Evolutionary conservation across 2,329 filamentous ascomycete species (phyloP), one percentile per base, ranked within the genome.

Genomic region (Exophiala calicioides): DNA sequence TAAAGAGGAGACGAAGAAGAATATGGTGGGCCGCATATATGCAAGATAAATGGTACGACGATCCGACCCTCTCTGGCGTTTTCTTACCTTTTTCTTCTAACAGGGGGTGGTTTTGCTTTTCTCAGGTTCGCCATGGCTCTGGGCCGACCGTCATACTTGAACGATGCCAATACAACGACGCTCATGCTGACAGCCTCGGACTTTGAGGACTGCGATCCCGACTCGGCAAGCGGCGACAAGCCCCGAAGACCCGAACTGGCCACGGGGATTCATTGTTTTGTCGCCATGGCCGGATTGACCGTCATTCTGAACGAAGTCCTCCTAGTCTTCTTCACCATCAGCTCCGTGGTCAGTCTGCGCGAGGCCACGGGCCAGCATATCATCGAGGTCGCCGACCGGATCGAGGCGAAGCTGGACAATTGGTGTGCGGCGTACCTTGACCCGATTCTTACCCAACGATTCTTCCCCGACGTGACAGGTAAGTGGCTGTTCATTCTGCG

Each of bases 401-500:
- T 50, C 21, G 47, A 50, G 20, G 33, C 35, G 26, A 37, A 41
- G 16, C 23, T 50, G 27, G 41, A 29, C 8, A 41, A 18, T 13
- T 50, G 47, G 47, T 34, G 47, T 19, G 33, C 47, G 5, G 32
- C 15, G 4, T 45, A 44, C 23, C 41, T 50, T 27, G 47, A 50
- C 19, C 47, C 23, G 12, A 45, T 50, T 16, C 35, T 50, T 5
- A 39, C 20, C 6, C 47, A 50, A 10, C 33, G 47, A 15, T 44
- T 44, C 23, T 50, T 50, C 18, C 47, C 47, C 18, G 47, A 50
- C 31, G 47, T 50, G n/a, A 50, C 47, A 5, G 47, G 47, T 50
- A 27, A 40, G 46, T 8, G n/a, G 4, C 19, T 23, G 3, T 18
- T 26, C 19, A 2, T 19, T n/a, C 29, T 31, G 29, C 31, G 34